Base-by-base conservation (phyloP, 2,329 filamentous ascomycete genomes). In the Aspergillus texensis region DNA sequence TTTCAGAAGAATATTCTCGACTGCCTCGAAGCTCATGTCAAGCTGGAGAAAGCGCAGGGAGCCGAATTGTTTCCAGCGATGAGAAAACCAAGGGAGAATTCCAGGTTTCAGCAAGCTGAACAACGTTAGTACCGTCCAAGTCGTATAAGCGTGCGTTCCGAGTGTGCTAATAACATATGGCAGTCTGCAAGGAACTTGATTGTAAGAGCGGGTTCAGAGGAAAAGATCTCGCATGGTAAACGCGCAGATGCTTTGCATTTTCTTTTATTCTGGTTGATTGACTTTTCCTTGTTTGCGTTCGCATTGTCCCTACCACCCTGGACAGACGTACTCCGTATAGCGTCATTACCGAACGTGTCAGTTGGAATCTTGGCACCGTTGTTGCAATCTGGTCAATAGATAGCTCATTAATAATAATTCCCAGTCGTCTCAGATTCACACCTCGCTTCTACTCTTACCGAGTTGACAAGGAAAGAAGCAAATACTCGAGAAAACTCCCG, bases 21-120 rank as follows among this genome's bases (percentile, higher is more conserved):
- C 21, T 62, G 57, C 0, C 50, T 75, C 0, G 63, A 70, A 57
- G 64, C 66, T 14, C 73, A 76, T 50, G 19, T 57, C 19, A 73
- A 67, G 45, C 41, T 71, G 19, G 73, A 75, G 48, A 71, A 65
- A 50, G 58, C 57, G 1, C 55, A 54, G 46, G 69, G 72, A 2
- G 39, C 28, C 21, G 67, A 65, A 34, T 63, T 75, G 30, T 63
- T 66, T 30, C 73, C 74, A 3, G 73, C 73, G 0, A 71, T 64
- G 65, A 69, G 69, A 54, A 65, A 73, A 19, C 69, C 71, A 1
- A 64, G 70, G 21, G 64, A 62, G 9, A 75, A 72, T 32, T 58
- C 62, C 6, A 66, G 64, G 12, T 75, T 73, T 52, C 67, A 72
- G 24, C 68, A 71, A 26, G 74, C 73, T 10, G 73, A 76, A 12